Base-by-base conservation (phyloP, 2,329 filamentous ascomycete species). In the Trichoderma arundinaceum region DNA sequence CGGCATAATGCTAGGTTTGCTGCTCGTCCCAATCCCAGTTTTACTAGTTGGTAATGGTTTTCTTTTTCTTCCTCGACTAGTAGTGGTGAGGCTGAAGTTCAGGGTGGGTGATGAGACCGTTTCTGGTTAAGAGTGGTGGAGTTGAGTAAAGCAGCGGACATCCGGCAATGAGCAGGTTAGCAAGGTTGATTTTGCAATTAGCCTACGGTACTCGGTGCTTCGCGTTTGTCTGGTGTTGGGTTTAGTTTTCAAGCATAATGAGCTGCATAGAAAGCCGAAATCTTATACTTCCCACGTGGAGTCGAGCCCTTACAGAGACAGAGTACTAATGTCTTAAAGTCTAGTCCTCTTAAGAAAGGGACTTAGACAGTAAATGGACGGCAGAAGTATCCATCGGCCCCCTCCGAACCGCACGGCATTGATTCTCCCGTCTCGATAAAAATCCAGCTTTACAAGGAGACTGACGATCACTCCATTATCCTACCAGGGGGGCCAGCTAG, bases 81-180 rank as follows among this genome's bases (percentile, higher is more conserved):
- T 15, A 12, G 35, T 61, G 46, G 58, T 61, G 58, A 61, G 58
- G 58, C 58, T 61, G 58, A 61, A 15, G 46, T 22, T 22, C 39
- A 22, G 22, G n/a, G n/a, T 43, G 46, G 35, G 38, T 33, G n/a
- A 61, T 52, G 58, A 52, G 22, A 22, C 58, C 38, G 35, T 17
- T 61, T 61, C 19, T 28, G 35, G 58, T 38, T 33, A 52, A 33
- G 15, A 41, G 38, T 41, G 58, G 58, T 61, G 57, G 57, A 39
- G 44, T 7, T 51, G 15, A 33, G 19, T 44, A 17, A 33, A 39
- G n/a, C 57, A 13, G 57, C 39, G 44, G 44, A 43, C 44, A 22
- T 60, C 54, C 57, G 57, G 44, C 57, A 60, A n/a, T 60, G 43
- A 58, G 41, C 28, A 48, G 13, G 41, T 22, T 3, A 41, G 39